phyloP scores from a whole-genome alignment of 805 yeast genomes.

The Saturnispora halmiae region DNA sequence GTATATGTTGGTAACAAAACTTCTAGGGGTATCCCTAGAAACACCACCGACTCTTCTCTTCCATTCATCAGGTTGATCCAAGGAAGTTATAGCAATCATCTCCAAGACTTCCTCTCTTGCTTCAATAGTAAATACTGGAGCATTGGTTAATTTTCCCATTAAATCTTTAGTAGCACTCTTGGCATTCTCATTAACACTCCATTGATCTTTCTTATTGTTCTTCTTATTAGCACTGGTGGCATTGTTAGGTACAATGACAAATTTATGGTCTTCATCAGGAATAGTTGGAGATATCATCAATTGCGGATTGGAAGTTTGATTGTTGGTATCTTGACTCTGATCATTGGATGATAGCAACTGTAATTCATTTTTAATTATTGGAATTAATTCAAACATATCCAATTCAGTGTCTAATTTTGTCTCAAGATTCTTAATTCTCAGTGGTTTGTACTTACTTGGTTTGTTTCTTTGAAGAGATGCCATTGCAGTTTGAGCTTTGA shows the following conservation, averaged over 20 bases:
- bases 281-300: not conserved
- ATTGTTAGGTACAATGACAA: constrained; percentile 63
- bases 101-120: constrained; percentile 77
- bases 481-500: constrained; percentile 52
- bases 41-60: constrained; percentile 74
- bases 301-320: not conserved
- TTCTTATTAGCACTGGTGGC: constrained; percentile 73
- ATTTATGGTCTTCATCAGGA: constrained; percentile 36
- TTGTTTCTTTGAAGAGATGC: constrained; percentile 15
- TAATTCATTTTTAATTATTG: constrained; percentile 28
- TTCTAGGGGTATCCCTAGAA: constrained; percentile 70
- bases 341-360: constrained; percentile 11
- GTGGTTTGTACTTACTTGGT: constrained; percentile 60
- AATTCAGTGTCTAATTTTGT: constrained; percentile 62
- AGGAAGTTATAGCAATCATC: constrained; percentile 67
- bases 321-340: not conserved
- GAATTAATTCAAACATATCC: constrained; percentile 55
- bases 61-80: constrained; percentile 76
- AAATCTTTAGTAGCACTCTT: constrained; percentile 48
- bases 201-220: constrained; percentile 64
- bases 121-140: constrained; percentile 76
- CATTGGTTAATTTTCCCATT: constrained; percentile 44
- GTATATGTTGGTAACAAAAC: constrained; percentile 68
- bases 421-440: constrained; percentile 58
- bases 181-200: constrained; percentile 69